phyloP scores from a whole-genome alignment of 441 rosid species.

The Erodium texanum region DNA sequence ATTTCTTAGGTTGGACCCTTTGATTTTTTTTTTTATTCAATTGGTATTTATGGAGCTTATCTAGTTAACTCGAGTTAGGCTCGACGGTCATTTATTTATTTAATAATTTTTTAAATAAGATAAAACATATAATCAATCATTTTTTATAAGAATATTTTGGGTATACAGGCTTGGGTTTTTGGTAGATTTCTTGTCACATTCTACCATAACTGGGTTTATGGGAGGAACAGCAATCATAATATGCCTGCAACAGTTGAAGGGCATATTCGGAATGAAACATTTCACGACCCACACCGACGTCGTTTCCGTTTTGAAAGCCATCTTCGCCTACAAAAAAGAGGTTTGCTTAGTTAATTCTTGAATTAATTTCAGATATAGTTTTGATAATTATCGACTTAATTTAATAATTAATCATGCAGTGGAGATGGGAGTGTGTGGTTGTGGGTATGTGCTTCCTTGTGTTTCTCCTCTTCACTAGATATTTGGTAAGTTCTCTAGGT shows the following conservation, averaged over 20 bases:
- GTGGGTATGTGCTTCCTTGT: slow-evolving; percentile 50
- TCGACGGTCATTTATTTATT: no score
- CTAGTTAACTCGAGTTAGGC: no score
- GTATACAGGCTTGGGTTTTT: slow-evolving; percentile 57
- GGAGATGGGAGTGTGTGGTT: slow-evolving; percentile 61
- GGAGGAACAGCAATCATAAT: slow-evolving; percentile 75
- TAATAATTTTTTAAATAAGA: no score
- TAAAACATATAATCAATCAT: no score
- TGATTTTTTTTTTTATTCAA: no score
- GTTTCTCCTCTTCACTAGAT: slow-evolving; percentile 56
- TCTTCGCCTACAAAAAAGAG: slow-evolving; percentile 43
- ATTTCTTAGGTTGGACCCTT: no score
- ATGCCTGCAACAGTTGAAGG: slow-evolving; percentile 69
- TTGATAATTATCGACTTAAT: no score
- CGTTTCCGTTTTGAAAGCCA: slow-evolving; percentile 45
- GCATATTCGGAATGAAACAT: slow-evolving; percentile 52
- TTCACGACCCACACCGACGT: slow-evolving; percentile 70
- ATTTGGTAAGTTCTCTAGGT: slow-evolving; percentile 30
- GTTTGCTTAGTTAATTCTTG: slow-evolving; percentile 19
- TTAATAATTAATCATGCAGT: slow-evolving; percentile 28
- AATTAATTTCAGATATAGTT: no score
- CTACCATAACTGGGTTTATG: slow-evolving; percentile 91
- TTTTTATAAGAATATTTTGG: no score
- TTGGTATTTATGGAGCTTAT: no score
- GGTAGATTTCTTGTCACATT: slow-evolving; percentile 87